Base-by-base conservation (phyloP, 805 yeast genomes). In the Naumovozyma baii region DNA sequence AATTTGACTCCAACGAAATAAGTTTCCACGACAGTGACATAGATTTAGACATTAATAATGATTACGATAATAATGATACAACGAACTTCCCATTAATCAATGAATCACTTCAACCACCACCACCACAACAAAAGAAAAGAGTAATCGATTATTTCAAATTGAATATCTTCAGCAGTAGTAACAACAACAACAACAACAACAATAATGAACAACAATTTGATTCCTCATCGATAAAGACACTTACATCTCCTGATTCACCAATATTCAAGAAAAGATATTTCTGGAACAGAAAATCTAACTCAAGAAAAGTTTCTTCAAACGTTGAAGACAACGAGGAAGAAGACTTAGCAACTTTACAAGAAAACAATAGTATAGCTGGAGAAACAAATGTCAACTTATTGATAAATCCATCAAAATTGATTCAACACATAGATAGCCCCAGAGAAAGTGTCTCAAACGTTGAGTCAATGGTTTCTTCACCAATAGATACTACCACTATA, bases 131-230 rank as follows among this genome's bases (percentile, higher is more conserved):
- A 37, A 43, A 45, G 39, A 49, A 52, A 39, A 50, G 46, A 40
- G 50, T 54, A 7, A 49, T 42, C 39, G 55, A 54, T 39, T 55
- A 54, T 37, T 55, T 55, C 33, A 57, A 55, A 41, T 39, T 57
- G 16, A 57, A 51, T 41, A 39, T 55, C 25, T 55, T 57, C 26
- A 46, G 46, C 17, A 41, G 35, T 33, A 44, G 30, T 29, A 37
- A 29, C 36, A 40, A 37, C 31, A 35, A 34, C 19, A 39, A 33
- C 17, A 43, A 19, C 22, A 39, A 38, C 17, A 44, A n/a, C 29
- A 40, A 20, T 33, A 33, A 22, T 10, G 26, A 7, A 22, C 10
- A 7, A 7, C 26, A 22, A 22, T 22, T 10, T 7, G 10, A 7
- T 7, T 22, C 26, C 26, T 22, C 26, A 22, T 7, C 26, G 32